Conservation (phyloP, 148 eudicot species). For the Rhododendron williamsianum region DNA sequence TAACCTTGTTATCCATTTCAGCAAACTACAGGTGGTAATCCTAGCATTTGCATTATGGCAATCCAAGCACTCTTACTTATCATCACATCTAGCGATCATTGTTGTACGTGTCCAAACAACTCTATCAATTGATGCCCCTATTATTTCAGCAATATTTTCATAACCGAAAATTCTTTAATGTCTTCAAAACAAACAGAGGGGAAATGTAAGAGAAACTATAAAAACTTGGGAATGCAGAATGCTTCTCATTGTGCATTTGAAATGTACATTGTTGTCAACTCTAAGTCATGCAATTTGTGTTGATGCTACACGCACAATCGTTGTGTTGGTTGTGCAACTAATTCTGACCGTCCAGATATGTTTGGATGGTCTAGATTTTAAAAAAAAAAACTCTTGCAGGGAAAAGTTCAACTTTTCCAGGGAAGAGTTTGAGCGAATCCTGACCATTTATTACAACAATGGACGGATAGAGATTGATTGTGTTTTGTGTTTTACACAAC, state of each 20-base stretch:
- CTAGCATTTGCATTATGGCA: background rate
- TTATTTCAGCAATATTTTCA: background rate
- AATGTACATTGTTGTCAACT: background rate
- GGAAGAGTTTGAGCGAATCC: too few species aligned
- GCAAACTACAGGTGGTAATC: background rate
- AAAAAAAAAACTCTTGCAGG: too few species aligned
- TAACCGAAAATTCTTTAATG: background rate
- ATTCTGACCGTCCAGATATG: too few species aligned
- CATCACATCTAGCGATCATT: background rate
- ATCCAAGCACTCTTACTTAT: background rate
- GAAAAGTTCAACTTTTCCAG: too few species aligned
- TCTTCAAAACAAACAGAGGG: background rate
- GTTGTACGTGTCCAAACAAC: background rate
- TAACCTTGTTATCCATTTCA: background rate
- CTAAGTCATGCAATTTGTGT: background rate
- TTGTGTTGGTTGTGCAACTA: too few species aligned
- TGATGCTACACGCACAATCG: too few species aligned
- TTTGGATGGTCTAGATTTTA: too few species aligned
- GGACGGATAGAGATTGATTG: too few species aligned
- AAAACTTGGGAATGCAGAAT: background rate
- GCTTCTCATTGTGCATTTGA: background rate
- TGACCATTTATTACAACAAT: too few species aligned
- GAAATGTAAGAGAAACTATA: background rate
- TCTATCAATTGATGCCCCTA: background rate
- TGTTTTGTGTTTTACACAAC: too few species aligned